Evolutionary conservation across 306 rosid species (phyloP).

Genomic region (Delonix regia): DNA sequence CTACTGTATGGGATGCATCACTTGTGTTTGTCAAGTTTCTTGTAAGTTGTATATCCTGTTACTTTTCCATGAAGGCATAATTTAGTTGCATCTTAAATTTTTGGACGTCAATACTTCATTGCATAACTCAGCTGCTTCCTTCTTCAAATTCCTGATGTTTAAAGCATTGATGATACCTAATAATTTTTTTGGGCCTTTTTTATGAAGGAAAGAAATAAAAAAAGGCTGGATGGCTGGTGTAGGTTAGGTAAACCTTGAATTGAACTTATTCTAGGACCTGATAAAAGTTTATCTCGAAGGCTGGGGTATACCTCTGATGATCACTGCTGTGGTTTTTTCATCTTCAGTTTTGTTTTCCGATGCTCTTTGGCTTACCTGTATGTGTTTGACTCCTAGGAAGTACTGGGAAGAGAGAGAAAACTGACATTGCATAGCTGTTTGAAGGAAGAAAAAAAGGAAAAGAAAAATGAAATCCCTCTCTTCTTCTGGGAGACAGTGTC

Average conservation of each 20-base stretch:
- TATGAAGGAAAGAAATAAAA: neutral
- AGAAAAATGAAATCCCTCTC: neutral
- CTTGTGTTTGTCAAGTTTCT: slow-evolving; percentile 85
- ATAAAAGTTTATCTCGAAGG: slow-evolving; percentile 16
- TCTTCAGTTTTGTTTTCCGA: neutral
- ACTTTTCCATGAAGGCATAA: neutral
- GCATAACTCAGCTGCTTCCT: neutral
- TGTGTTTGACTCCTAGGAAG: slow-evolving; percentile 23
- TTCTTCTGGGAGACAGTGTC: neutral
- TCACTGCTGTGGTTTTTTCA: neutral
- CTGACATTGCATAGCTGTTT: neutral
- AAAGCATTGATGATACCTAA: neutral
- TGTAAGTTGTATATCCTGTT: slow-evolving; percentile 49
- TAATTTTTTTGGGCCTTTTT: slow-evolving; percentile 9
- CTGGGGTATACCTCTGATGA: slow-evolving; percentile 2
- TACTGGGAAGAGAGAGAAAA: slow-evolving; percentile 20
- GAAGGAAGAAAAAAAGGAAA: neutral
- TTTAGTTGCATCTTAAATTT: slow-evolving; percentile 3
- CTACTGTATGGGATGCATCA: slow-evolving; percentile 99
- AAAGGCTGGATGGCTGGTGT: neutral
- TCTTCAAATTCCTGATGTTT: neutral
- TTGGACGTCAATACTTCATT: neutral
- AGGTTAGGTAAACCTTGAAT: slow-evolving; percentile 15
- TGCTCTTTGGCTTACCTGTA: too few species aligned
- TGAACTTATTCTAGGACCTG: slow-evolving; percentile 23